Evolutionary conservation across 2,329 filamentous ascomycete species (phyloP), one percentile per base, ranked within the genome.

Genomic region (Fusarium odoratissimum): DNA sequence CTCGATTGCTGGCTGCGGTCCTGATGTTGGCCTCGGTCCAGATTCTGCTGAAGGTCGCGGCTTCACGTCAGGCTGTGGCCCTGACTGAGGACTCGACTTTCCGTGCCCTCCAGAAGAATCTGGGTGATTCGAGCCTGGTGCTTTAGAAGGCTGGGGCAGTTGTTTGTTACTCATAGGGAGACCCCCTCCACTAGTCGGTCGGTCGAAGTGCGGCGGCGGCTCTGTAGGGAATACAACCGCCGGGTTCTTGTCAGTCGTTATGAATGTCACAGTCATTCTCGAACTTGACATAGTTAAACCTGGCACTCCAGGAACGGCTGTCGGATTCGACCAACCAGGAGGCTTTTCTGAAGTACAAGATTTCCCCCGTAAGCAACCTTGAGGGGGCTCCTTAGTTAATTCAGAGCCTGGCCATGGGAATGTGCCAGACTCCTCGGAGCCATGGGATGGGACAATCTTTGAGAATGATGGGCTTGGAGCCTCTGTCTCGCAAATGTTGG

Each of bases 201-300:
- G 67, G 30, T 81, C 82, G 69, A 86, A 87, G 68, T 79, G 72
- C 1, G 85, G 85, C 9, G 81, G 78, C 8, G 76, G 66, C 21
- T 83, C 78, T 5, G 82, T 80, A 2, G 84, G 75, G 66, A 82
- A 80, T 6, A 88, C 82, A 21, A 88, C 85, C 13, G 84, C 83
- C 1, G 87, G 87, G 61, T 89, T 89, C 75, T 88, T 89, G 75
- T 88, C 87, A 6, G 87, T 88, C 5, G 86, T 88, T 56, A 86
- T 76, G 51, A 87, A 84, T 7, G 83, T 86, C 51, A 86, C 72
- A 10, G 83, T 84, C 31, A 74, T 28, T 54, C 73, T 65, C 52
- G 59, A 60, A 40, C 52, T 59, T 31, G 64, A 72, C 51, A 58
- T 60, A 16, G 60, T 76, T 60, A 33, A 44, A 23, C n/a, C 56